A percentile compares a stretch with the other conserved stretches of the same genome.
Conservation (phyloP, 192 early-diverging fungal genomes). For the Podila epigama region DNA sequence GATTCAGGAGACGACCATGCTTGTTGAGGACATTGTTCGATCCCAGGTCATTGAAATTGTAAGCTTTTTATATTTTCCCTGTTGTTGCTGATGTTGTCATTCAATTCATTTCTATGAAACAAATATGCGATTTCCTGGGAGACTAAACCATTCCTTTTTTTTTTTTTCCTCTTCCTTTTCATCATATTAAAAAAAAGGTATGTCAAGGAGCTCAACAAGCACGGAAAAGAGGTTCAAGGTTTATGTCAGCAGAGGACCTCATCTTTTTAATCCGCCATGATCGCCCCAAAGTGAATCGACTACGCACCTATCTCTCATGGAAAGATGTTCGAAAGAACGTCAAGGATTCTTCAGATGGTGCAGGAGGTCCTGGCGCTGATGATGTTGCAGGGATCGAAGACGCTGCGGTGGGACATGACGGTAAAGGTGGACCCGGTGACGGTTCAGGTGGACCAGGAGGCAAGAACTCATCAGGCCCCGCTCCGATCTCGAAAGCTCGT, state of each 20-base stretch:
- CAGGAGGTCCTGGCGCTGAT: conserved; percentile 60
- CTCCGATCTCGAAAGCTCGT: conserved; percentile 55
- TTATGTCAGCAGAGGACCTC: conserved; percentile 87
- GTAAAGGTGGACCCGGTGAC: conserved; percentile 37
- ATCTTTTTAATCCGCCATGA: conserved; percentile 98
- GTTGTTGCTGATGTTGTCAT: too few relatives aligned
- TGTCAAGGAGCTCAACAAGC: conserved; percentile 89
- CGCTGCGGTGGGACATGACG: conserved; percentile 64
- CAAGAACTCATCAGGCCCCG: conserved; percentile 22
- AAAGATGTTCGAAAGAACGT: conserved; percentile 95
- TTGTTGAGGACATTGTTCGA: conserved; percentile 96
- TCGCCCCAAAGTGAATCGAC: conserved; percentile 88
- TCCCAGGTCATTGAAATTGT: conserved; percentile 96
- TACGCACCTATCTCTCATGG: conserved; percentile 91
- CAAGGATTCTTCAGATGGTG: conserved; percentile 70
- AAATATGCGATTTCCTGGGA: not conserved
- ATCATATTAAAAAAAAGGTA: too few relatives aligned
- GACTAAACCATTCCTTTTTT: not conserved
- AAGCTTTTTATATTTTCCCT: conserved; percentile 8
- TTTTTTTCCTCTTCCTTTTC: not conserved
- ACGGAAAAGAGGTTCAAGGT: conserved; percentile 79
- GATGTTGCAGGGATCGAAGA: conserved; percentile 63
- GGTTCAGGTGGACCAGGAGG: conserved; percentile 34
- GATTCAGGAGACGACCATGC: conserved; percentile 81
- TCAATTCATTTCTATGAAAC: too few relatives aligned